Base-by-base conservation (phyloP, 2,329 filamentous ascomycete genomes). In the Mollisia scopiformis region DNA sequence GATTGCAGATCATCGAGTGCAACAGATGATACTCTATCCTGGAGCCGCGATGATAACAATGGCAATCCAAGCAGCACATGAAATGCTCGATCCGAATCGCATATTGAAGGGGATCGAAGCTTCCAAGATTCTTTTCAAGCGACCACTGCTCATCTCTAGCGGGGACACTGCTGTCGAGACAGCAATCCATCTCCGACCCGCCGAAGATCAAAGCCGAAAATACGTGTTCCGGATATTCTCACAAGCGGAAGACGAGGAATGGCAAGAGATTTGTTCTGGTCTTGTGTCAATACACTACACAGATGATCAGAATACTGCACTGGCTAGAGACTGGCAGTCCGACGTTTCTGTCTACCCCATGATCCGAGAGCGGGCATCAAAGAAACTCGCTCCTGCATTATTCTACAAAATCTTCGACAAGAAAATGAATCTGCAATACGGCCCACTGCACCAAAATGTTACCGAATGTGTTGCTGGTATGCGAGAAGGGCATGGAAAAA, bases 391-490 rank as follows among this genome's bases (percentile, higher is more conserved):
- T 14, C 28, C 57, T n/a, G 39, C 19, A 14, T 55, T 30, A 6
- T 55, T 59, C 39, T 59, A 55, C 19, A 59, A 59, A 21, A 28
- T 50, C 21, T 59, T 59, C 19, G 57, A 59, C 11, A 58, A 58
- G 37, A 58, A 58, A 25, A 58, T 58, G 56, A 54, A 54, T 33
- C 47, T 59, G 19, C 41, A 59, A 19, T 59, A 59, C 33, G 57
- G 57, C 8, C 57, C 51, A 21, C 19, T 55, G 3, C 43, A 50
- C 43, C 51, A 41, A 16, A 59, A 59, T 19, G 41, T 59, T 23
- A 55, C 57, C 3, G 51, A 55, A 23, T 51, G 39, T 25, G 28
- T 50, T 30, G 51, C 57, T 31, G 55, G 55, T 4, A 2, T 41
- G 3, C 19, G 21, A 2, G 46, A 52, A 52, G 47, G 55, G 14